Percentiles rank a stretch among this genome's conserved stretches.
These are phyloP conservation scores for Anisodus tanguticus DNA, from an alignment of 257 asterid species.

Conservation along the genomic window DNA sequence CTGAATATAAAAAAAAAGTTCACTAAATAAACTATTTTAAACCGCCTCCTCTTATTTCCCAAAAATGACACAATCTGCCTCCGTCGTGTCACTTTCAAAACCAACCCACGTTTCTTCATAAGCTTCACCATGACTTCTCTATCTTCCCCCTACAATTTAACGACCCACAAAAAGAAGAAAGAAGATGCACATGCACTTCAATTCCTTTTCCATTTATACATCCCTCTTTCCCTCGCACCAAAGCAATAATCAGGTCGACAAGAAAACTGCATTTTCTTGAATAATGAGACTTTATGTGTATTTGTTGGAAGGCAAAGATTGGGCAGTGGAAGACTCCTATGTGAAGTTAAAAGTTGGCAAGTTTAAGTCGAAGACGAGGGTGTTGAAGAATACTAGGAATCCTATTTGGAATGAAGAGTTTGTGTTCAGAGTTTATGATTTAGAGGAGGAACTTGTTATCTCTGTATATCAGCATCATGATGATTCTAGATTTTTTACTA, in stretches of 20 bases:
- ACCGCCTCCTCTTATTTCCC: background rate
- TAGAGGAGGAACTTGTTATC: conserved; percentile 67
- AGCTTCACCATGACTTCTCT: conserved; percentile 43
- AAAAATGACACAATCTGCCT: background rate
- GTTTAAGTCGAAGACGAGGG: conserved; percentile 65
- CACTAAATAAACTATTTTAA: background rate
- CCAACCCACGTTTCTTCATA: conserved; percentile 59
- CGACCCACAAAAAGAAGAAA: background rate
- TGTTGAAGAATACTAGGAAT: conserved; percentile 51
- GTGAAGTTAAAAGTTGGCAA: conserved; percentile 73
- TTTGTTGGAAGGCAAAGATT: conserved; percentile 70
- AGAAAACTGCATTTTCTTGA: background rate
- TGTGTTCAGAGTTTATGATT: conserved; percentile 63
- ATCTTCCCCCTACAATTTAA: background rate
- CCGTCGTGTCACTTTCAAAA: conserved; percentile 58
- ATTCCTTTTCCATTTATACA: background rate
- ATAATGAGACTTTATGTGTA: conserved; percentile 72
- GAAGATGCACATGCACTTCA: background rate
- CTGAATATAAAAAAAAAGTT: background rate
- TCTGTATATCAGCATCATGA: conserved; percentile 58
- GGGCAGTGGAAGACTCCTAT: conserved; percentile 62
- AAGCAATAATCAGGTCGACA: background rate
- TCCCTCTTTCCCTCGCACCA: background rate
- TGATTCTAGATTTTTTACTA: conserved; percentile 56
- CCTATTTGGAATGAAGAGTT: conserved; percentile 94